Percentiles rank a stretch among this genome's conserved stretches.
Evolutionary conservation across 495 filamentous ascomycete species (phyloP).

Genomic region (Evansstolkia leycettana): DNA sequence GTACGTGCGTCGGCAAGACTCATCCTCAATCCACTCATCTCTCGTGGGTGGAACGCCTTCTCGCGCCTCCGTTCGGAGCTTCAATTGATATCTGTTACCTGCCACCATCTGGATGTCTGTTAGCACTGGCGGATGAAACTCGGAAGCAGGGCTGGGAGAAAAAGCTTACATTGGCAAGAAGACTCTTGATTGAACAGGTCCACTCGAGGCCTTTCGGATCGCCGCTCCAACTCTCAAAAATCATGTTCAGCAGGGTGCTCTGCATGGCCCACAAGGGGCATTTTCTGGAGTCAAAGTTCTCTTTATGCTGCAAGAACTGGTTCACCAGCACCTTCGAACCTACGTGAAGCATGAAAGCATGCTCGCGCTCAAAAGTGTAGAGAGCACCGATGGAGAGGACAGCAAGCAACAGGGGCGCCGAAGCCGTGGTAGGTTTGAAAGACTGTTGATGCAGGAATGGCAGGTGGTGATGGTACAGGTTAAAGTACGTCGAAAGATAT

Average conservation of each 20-base stretch:
- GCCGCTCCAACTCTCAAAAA: conserved; percentile 98
- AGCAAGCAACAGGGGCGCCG: conserved; percentile 74
- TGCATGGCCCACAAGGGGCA: conserved; percentile 98
- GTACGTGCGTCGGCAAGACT: conserved; percentile 92
- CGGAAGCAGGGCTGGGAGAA: too few relatives aligned
- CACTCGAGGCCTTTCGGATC: conserved; percentile 96
- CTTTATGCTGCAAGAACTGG: conserved; percentile 94
- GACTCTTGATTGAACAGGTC: conserved; percentile 96
- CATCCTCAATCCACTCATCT: conserved; percentile 93
- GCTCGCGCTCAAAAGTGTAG: conserved; percentile 93
- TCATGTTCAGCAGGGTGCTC: conserved; percentile 91
- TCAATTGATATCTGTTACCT: conserved; percentile 91
- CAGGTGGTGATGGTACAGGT: conserved; percentile 90
- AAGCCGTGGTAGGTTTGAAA: conserved; percentile 65
- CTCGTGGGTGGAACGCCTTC: conserved; percentile 64
- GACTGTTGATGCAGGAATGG: conserved; percentile 93
- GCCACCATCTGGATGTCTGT: conserved; percentile 65
- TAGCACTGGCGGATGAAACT: conserved; percentile 1
- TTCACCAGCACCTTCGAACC: conserved; percentile 94
- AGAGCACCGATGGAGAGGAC: conserved; percentile 92
- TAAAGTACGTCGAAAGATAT: conserved; percentile 92
- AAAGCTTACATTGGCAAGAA: conserved; percentile 65
- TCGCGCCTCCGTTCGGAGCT: conserved; percentile 79
- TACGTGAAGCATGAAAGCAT: conserved; percentile 93
- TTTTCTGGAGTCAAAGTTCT: conserved; percentile 97